Evolutionary conservation across 2,329 filamentous ascomycete genomes (phyloP).

Genomic region (Conoideocrella luteorostrata): DNA sequence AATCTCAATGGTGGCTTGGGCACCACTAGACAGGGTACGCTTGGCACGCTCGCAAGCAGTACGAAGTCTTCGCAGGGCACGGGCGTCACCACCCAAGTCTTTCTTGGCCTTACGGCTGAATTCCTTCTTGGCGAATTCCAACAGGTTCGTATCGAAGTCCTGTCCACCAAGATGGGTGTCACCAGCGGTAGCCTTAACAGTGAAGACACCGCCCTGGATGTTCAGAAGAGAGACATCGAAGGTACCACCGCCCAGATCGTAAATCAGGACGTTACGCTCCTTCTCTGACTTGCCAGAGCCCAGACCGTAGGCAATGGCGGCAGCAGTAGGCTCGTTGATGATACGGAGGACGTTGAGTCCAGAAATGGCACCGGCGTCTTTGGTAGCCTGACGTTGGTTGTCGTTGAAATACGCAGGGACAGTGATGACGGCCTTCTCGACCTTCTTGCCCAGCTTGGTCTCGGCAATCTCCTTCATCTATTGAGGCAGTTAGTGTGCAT

Average conservation of each 20-base stretch:
- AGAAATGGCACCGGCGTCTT: constrained; percentile 96
- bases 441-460: constrained; percentile 96
- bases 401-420: constrained; percentile 99
- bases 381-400: constrained; percentile 99
- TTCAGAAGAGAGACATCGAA: constrained; percentile 99
- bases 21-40: constrained; percentile 95
- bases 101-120: constrained; percentile 73
- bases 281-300: constrained; percentile 91
- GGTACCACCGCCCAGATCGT: constrained; percentile 99
- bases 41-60: constrained; percentile 99
- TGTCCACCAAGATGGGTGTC: constrained; percentile 94
- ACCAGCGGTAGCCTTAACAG: constrained; percentile 95
- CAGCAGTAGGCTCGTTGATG: constrained; percentile 99
- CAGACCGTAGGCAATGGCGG: constrained; percentile 96
- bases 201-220: constrained; percentile 99
- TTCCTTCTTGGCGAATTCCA: constrained; percentile 96
- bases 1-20: constrained; percentile 96
- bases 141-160: constrained; percentile 92
- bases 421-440: constrained; percentile 97
- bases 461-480: constrained; percentile 99
- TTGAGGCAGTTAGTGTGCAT: constrained; percentile 14
- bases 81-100: constrained; percentile 74
- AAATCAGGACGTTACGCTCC: constrained; percentile 98
- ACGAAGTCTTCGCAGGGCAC: constrained; percentile 90
- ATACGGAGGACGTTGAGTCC: constrained; percentile 98